A percentile compares a stretch with the other conserved stretches of the same genome.
Evolutionary conservation across 1,139 yeast genomes (phyloP).

Genomic region (Debaryomyces robertsiae): DNA sequence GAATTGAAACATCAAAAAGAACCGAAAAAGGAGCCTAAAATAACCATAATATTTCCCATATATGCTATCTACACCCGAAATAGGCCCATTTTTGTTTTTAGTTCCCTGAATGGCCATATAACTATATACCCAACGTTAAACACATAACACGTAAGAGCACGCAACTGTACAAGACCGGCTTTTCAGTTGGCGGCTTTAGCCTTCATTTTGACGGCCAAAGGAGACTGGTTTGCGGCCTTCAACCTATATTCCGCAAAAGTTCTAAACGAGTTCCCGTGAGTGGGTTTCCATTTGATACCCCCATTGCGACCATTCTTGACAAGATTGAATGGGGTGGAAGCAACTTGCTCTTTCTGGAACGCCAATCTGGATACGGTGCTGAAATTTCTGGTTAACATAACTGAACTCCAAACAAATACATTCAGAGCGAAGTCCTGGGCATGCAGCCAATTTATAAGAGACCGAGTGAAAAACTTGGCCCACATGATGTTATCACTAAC

Average conservation of each 20-base stretch:
- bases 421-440: no score
- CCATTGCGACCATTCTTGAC: conserved; percentile 14
- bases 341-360: conserved; percentile 19
- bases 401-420: conserved; percentile 5
- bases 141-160: no score
- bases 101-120: no score
- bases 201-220: conserved; percentile 35
- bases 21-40: no score
- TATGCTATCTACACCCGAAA: no score
- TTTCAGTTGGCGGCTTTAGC: not conserved
- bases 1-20: no score
- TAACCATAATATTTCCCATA: no score
- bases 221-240: conserved; percentile 53
- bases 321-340: conserved; percentile 8
- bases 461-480: no score
- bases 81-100: no score
- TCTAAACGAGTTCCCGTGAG: conserved; percentile 45
- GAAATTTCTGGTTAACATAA: conserved; percentile 16
- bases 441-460: no score
- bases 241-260: conserved; percentile 60
- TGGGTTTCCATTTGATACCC: conserved; percentile 37
- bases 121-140: not conserved
- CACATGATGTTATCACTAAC: not conserved
- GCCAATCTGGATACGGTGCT: conserved; percentile 16
- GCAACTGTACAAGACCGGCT: no score